Percentiles rank a stretch among this genome's conserved stretches.
Evolutionary conservation across 176 grass and related monocot genomes (phyloP).

Genomic region (Hordeum marinum): DNA sequence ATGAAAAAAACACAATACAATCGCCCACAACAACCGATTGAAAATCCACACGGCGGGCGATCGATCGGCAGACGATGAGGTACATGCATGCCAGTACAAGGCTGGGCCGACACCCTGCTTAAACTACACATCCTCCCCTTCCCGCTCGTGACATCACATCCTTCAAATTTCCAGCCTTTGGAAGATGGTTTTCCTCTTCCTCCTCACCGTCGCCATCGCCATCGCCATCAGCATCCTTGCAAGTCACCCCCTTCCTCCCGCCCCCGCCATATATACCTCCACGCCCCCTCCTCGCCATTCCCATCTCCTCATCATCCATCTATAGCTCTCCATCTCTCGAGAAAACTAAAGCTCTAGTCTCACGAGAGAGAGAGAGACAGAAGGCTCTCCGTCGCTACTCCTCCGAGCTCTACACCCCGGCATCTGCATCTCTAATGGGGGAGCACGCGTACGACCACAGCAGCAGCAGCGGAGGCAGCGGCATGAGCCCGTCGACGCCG

Average conservation of each 20-base stretch:
- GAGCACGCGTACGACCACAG: constrained; percentile 16
- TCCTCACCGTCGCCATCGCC: not conserved
- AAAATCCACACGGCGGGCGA: not conserved
- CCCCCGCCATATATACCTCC: constrained; percentile 30
- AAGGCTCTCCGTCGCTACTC: not conserved
- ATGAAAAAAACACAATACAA: not conserved
- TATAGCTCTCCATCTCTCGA: not conserved
- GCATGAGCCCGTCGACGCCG: not conserved
- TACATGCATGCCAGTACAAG: not conserved
- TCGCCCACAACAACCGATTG: not conserved
- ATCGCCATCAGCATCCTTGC: too few species aligned
- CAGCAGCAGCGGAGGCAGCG: not conserved
- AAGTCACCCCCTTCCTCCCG: not conserved
- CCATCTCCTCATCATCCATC: not conserved
- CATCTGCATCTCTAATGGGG: constrained; percentile 6
- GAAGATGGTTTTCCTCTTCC: not conserved
- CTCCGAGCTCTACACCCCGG: not conserved
- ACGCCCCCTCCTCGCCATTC: not conserved
- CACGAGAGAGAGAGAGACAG: too few species aligned
- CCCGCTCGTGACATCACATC: not conserved
- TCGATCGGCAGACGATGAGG: not conserved
- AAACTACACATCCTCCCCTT: not conserved
- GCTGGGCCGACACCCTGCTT: not conserved
- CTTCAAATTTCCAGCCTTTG: not conserved
- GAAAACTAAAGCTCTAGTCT: not conserved